phyloP scores from a whole-genome alignment of 371 early-diverging fungal species.

The Syncephalastrum contaminatum region DNA sequence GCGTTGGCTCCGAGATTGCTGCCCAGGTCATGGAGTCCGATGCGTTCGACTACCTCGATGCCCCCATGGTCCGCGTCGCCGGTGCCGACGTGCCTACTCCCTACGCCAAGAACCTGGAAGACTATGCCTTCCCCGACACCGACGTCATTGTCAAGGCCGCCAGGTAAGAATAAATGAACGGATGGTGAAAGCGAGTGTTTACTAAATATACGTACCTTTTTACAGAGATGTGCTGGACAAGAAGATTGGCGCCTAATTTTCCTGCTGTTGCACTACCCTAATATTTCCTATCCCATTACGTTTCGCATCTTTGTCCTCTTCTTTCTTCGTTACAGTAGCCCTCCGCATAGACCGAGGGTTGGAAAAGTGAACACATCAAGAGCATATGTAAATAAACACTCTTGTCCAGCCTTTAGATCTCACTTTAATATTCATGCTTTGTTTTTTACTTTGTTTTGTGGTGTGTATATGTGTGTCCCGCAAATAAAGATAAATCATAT shows the following conservation, averaged over 20 bases:
- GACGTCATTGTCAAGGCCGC: conserved; percentile 81
- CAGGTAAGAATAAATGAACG: conserved; percentile 20
- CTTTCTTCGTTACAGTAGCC: conserved; percentile 4
- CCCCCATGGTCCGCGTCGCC: conserved; percentile 93
- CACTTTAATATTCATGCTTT: too few relatives aligned
- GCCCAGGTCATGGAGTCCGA: conserved; percentile 96
- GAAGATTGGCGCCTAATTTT: conserved; percentile 18
- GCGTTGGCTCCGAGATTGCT: conserved; percentile 97
- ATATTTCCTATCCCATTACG: conserved; percentile 2
- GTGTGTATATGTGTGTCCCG: too few relatives aligned
- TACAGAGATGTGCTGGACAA: conserved; percentile 18
- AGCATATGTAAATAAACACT: conserved; percentile 8
- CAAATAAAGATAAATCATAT: too few relatives aligned
- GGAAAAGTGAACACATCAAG: neutral
- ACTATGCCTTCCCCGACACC: conserved; percentile 84
- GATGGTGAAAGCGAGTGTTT: neutral
- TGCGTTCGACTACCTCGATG: conserved; percentile 95
- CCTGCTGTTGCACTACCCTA: neutral
- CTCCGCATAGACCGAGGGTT: conserved; percentile 2
- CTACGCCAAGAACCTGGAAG: conserved; percentile 96
- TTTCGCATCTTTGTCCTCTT: conserved; percentile 3
- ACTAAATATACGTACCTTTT: neutral
- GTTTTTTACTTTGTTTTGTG: too few relatives aligned
- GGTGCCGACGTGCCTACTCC: conserved; percentile 99
- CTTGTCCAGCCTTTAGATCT: too few relatives aligned